Evolutionary conservation across 148 eudicot genomes (phyloP).

Genomic region (Chenopodium suecicum): DNA sequence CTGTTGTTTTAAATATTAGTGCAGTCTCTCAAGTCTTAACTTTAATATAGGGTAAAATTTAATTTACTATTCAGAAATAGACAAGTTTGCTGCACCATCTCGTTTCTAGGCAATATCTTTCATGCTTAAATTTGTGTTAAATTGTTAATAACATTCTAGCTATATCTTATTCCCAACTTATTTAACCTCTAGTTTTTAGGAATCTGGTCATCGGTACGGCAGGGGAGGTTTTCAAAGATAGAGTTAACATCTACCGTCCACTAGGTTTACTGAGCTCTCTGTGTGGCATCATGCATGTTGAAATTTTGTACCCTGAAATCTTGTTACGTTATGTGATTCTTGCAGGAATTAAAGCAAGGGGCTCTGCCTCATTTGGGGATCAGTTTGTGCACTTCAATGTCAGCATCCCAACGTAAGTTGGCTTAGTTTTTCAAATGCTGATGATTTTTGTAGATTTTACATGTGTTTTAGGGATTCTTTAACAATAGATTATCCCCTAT

Average conservation of each 20-base stretch:
- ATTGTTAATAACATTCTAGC: too few relatives aligned
- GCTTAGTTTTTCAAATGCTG: neutral
- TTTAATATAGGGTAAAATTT: neutral
- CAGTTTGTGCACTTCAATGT: slow-evolving; percentile 90
- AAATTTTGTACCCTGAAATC: neutral
- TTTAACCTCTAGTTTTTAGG: neutral
- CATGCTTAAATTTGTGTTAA: neutral
- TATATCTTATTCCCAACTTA: neutral
- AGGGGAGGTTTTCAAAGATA: neutral
- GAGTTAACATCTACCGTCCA: neutral
- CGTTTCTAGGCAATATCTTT: neutral
- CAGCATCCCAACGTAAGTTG: slow-evolving; percentile 85
- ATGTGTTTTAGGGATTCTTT: neutral
- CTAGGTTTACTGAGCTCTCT: neutral
- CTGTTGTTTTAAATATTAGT: neutral
- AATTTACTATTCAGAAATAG: neutral
- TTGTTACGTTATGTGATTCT: neutral
- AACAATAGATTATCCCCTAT: neutral
- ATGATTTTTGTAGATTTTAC: neutral
- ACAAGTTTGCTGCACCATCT: neutral
- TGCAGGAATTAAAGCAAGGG: slow-evolving; percentile 81
- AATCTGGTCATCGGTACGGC: neutral
- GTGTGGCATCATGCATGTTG: neutral
- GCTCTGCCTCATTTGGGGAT: slow-evolving; percentile 72
- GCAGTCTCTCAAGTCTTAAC: neutral